phyloP scores from a whole-genome alignment of 1,139 yeast species.

The Kluyveromyces marxianus region DNA sequence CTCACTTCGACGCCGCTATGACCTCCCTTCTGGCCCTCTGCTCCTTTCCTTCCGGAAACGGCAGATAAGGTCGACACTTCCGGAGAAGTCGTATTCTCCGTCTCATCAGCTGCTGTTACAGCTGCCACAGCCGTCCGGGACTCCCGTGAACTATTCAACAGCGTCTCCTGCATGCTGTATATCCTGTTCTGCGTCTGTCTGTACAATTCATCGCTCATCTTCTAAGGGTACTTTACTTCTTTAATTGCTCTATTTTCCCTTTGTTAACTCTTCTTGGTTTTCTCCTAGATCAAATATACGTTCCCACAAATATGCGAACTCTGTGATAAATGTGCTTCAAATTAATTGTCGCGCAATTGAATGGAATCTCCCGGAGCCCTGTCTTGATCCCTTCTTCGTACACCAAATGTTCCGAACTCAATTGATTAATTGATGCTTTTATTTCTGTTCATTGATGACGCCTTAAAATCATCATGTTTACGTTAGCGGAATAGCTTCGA shows the following conservation, averaged over 20 bases:
- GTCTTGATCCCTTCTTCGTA: too few species aligned
- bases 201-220: conserved; percentile 18
- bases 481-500: not conserved
- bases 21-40: not conserved
- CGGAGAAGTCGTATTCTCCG: not conserved
- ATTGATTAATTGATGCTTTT: too few species aligned
- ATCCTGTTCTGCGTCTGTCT: conserved; percentile 29
- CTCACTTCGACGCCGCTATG: conserved; percentile 8
- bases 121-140: not conserved
- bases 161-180: conserved; percentile 27
- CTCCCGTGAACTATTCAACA: conserved; percentile 22
- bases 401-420: too few species aligned
- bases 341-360: too few species aligned
- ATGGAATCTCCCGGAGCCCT: too few species aligned
- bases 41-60: not conserved
- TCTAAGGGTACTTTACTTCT: not conserved
- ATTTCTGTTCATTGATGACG: too few species aligned
- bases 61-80: not conserved
- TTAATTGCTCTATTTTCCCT: not conserved
- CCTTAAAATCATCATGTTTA: not conserved
- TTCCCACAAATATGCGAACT: too few species aligned
- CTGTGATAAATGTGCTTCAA: too few species aligned
- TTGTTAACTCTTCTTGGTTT: too few species aligned
- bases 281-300: too few species aligned
- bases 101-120: not conserved